Evolutionary conservation across 164 flowering plant species (phyloP).

Genomic region (Amborella trichopoda): DNA sequence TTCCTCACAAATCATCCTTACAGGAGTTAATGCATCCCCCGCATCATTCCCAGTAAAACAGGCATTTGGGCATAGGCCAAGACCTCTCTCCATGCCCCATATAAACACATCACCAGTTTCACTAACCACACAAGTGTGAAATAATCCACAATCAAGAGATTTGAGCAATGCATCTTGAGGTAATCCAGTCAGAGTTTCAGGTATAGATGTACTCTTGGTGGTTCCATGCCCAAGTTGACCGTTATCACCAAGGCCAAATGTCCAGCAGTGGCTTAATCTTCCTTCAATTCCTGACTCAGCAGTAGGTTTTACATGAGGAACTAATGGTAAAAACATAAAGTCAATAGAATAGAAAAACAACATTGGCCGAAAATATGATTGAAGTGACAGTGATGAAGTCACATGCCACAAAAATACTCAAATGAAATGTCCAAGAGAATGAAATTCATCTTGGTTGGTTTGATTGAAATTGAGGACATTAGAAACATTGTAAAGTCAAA

Average conservation of each 20-base stretch:
- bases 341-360: too few relatives aligned
- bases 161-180: conserved; percentile 34
- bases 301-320: neutral
- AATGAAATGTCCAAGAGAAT: too few relatives aligned
- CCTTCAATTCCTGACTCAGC: conserved; percentile 1
- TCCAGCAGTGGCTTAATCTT: conserved; percentile 59
- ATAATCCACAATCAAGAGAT: conserved; percentile 81
- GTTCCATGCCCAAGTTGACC: conserved; percentile 96
- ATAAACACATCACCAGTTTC: conserved; percentile 79
- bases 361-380: too few relatives aligned
- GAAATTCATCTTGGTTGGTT: too few relatives aligned
- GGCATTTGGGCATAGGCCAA: conserved; percentile 80
- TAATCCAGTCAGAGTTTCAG: conserved; percentile 46
- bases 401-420: too few relatives aligned
- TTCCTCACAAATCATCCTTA: conserved; percentile 22
- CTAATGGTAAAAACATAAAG: too few relatives aligned
- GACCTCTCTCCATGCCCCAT: conserved; percentile 97
- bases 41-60: conserved; percentile 46
- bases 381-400: too few relatives aligned
- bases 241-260: conserved; percentile 82
- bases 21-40: conserved; percentile 71
- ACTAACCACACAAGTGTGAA: conserved; percentile 76
- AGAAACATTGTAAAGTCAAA: too few relatives aligned
- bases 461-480: too few relatives aligned
- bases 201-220: conserved; percentile 29